phyloP scores from a whole-genome alignment of 805 yeast species.

The Spathaspora arborariae region DNA sequence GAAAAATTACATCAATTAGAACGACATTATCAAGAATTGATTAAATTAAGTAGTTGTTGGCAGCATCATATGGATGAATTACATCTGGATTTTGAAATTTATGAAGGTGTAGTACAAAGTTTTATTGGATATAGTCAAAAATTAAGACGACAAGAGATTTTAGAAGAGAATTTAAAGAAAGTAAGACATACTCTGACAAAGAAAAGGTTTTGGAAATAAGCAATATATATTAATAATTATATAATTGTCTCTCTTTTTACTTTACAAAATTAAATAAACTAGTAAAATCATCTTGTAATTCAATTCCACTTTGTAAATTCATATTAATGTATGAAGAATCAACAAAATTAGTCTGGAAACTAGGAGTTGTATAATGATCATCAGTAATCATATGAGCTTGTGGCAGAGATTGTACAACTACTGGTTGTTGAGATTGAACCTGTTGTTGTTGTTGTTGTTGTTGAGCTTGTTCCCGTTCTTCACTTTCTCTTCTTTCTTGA shows the following conservation, averaged over 20 bases:
- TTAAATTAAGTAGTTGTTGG: slow-evolving; percentile 45
- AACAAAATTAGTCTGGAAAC: slow-evolving; percentile 34
- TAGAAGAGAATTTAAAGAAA: slow-evolving; percentile 30
- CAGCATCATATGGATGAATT: slow-evolving; percentile 45
- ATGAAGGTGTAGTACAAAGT: slow-evolving; percentile 85
- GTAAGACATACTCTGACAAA: slow-evolving; percentile 19
- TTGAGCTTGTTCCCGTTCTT: neutral
- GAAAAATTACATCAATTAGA: slow-evolving; percentile 33
- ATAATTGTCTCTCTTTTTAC: neutral
- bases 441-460: neutral
- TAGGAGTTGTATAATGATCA: slow-evolving; percentile 18
- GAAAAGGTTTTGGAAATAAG: slow-evolving; percentile 12
- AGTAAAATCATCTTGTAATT: slow-evolving; percentile 22
- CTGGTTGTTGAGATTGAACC: neutral
- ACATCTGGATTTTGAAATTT: slow-evolving; percentile 65
- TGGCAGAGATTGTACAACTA: neutral
- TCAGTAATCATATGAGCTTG: neutral
- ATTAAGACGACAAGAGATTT: slow-evolving; percentile 49
- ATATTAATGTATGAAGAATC: slow-evolving; percentile 40
- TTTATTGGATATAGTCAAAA: slow-evolving; percentile 88
- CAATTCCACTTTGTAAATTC: slow-evolving; percentile 38
- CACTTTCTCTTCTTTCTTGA: slow-evolving; percentile 1
- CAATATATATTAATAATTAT: neutral
- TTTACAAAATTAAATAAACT: slow-evolving; percentile 24
- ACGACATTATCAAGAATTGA: slow-evolving; percentile 21